A percentile compares a stretch with the other conserved stretches of the same genome.
These are phyloP conservation scores for Fraxinus platypoda DNA, from an alignment of 305 asterid species.

Conservation along the genomic window DNA sequence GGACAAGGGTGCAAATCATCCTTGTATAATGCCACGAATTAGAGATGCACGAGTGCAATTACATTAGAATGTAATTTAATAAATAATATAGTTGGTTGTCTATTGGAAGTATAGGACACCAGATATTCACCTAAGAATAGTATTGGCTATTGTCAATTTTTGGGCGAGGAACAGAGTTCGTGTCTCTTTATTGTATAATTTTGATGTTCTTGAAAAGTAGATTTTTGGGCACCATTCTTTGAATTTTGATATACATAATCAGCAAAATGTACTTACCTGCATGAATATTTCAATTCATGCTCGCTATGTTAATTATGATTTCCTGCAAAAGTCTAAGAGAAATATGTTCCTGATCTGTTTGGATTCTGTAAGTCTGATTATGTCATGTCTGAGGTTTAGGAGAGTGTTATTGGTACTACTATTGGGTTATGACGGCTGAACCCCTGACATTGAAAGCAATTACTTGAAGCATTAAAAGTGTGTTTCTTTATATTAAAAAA, in stretches of 20 bases:
- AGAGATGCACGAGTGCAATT: not conserved
- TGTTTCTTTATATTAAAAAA: not conserved
- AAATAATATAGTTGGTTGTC: not conserved
- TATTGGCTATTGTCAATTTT: not conserved
- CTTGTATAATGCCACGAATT: not conserved
- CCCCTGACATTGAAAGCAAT: constrained; percentile 3
- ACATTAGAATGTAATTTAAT: not conserved
- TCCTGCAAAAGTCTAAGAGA: constrained; percentile 16
- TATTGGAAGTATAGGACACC: not conserved
- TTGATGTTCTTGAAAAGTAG: not conserved
- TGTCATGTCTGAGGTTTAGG: not conserved
- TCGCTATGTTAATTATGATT: constrained; percentile 18
- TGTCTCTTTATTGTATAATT: not conserved
- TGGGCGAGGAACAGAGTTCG: not conserved
- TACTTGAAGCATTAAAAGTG: not conserved
- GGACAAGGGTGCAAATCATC: not conserved
- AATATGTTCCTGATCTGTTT: constrained; percentile 7
- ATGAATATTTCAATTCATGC: not conserved
- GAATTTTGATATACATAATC: constrained; percentile 13
- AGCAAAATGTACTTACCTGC: constrained; percentile 7
- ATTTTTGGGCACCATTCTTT: not conserved
- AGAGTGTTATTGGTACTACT: not conserved
- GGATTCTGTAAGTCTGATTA: not conserved
- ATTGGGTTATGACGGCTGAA: not conserved
- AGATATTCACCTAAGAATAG: not conserved